Base-by-base conservation (phyloP, 2,329 filamentous ascomycete genomes). In the Coniochaeta sp. region DNA sequence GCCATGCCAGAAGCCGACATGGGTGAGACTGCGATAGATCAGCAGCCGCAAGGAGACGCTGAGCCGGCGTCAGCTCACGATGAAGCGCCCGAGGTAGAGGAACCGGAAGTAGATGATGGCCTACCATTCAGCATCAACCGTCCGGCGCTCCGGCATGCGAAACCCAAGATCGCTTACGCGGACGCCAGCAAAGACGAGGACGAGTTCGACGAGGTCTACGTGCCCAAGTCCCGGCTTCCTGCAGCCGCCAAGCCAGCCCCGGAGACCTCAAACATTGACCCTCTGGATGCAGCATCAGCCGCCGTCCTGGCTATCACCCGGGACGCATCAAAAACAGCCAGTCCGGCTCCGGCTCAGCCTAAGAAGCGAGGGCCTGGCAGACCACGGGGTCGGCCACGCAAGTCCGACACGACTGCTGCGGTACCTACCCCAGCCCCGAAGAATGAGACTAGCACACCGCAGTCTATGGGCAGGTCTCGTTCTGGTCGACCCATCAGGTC, bases 81-180 rank as follows among this genome's bases (percentile, higher is more conserved):
- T 12, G 3, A 34, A 0, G 34, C 28, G 22, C 54, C 54, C 14
- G 54, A 22, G n/a, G 54, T 2, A 24, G 17, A 22, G 34, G 26
- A 54, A 12, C 59, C 60, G 57, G 55, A 24, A 24, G 47, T 52
- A 62, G 64, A 64, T 44, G 60, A 66, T n/a, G 55, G 66, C 62
- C 65, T 60, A 50, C 66, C 62, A 26, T 79, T 67, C 66, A 77
- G 80, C 54, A 74, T 76, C 1, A 77, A 83, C 19, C 73, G 79
- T 34, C 81, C 81, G 24, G 70, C 73, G 12, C 71, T 84, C 22
- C 76, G 82, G 24, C 81, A 83, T 62, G 80, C 82, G 9, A 81
- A 78, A 63, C 81, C 82, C 6, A 77, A 70, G 64, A 64, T 75
- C 33, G 82, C 81, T 1, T 85, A 84, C 59, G 70, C 78, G 2